These are phyloP conservation scores for Puya raimondii DNA, from an alignment of 176 grass and related monocot genomes.

Conservation along the genomic window DNA sequence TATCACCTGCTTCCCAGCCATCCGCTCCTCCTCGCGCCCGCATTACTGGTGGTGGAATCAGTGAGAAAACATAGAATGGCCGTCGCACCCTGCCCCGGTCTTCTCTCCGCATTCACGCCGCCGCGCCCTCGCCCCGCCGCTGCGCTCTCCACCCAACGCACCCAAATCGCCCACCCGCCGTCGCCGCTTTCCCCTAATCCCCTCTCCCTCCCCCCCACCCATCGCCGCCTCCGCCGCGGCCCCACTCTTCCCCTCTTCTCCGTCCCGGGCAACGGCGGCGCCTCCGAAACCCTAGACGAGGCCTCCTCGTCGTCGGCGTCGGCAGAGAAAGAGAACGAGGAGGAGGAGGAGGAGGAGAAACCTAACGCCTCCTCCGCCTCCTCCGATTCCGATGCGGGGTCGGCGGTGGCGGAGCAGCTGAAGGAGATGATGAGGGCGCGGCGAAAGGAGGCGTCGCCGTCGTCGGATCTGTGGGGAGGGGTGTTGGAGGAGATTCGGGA, in stretches of 20 bases:
- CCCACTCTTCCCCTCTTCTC: neutral
- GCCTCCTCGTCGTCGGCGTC: neutral
- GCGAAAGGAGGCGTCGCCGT: constrained; percentile 38
- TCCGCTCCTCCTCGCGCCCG: no score
- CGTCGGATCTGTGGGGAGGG: constrained; percentile 33
- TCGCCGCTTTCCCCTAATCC: neutral
- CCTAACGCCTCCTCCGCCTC: neutral
- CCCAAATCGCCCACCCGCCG: neutral
- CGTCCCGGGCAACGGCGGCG: neutral
- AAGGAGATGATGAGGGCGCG: constrained; percentile 65
- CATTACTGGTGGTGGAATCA: no score
- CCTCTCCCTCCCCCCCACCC: constrained; percentile 18
- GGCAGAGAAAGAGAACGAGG: constrained; percentile 8
- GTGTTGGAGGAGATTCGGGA: constrained; percentile 58
- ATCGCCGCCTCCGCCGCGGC: neutral
- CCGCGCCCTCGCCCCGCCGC: no score
- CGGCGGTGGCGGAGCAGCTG: constrained; percentile 63
- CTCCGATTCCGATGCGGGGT: neutral
- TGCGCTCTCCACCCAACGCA: no score
- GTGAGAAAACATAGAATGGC: no score
- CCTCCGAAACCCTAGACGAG: constrained; percentile 14
- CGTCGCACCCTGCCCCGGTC: no score
- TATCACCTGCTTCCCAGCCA: no score
- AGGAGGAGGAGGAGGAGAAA: neutral
- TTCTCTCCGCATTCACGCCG: no score